Evolutionary conservation across 2,329 filamentous ascomycete species (phyloP), one percentile per base, ranked within the genome.

Genomic region (Fusarium sp.): DNA sequence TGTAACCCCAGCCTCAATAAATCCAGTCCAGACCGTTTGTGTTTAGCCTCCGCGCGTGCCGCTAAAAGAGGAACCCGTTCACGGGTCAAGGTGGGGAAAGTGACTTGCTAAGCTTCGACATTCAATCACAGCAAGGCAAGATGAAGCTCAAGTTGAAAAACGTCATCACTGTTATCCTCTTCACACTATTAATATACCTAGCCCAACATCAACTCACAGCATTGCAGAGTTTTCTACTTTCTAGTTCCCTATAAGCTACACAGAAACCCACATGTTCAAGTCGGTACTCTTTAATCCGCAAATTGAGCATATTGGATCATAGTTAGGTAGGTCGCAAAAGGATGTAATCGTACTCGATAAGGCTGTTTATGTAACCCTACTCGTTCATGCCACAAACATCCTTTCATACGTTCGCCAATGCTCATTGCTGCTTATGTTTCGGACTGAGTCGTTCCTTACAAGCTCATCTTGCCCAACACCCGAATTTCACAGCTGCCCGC

Each of bases 301-400:
- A 21, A 19, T 10, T 34, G n/a, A 37, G 30, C 13, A 54, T 55
- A 37, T 51, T 39, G 31, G 12, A 51, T 51, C 23, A 19, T 51
- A 51, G 18, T 21, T 50, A 58, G 34, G 45, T 65, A 58, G 34
- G 45, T 65, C 51, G 34, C 25, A 37, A 42, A 67, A 62, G 64
- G 45, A 26, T 46, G 28, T 34, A 56, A 53, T 61, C 39, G 23
- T 75, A 63, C 62, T 71, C 56, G 41, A 62, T 59, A 61, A 64
- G 56, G 57, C 58, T 61, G 44, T 61, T 65, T 60, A 62, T 69
- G 61, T 66, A 65, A 44, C 65, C 31, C 61, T 57, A 56, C 41
- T 58, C 42, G 54, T 53, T 58, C 43, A 71, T 44, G 61, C 28
- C 19, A 42, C 46, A 61, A 25, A 25, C 51, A 48, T 67, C 43